A percentile compares a stretch with the other conserved stretches of the same genome.
phyloP scores from a whole-genome alignment of 768 basidiomycete genomes.

The Ephemerocybe angulata region DNA sequence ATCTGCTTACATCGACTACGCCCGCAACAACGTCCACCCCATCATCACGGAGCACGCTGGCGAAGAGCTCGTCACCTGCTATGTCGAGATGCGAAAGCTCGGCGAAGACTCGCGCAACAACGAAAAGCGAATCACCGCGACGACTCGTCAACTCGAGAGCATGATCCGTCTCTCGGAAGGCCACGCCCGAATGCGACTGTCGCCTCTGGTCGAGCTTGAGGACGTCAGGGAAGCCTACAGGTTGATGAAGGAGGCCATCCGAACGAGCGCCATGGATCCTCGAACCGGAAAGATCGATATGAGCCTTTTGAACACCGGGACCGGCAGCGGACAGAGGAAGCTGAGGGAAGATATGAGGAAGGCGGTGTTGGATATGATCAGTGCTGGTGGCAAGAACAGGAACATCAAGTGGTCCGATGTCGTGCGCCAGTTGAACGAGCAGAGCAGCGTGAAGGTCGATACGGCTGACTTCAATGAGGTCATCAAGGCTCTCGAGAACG shows the following conservation, averaged over 20 bases:
- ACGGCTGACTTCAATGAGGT: conserved; percentile 78
- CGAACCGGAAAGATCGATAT: conserved; percentile 97
- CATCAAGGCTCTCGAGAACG: conserved; percentile 72
- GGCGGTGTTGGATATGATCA: conserved; percentile 69
- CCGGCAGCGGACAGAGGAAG: conserved; percentile 80
- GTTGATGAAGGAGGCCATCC: conserved; percentile 95
- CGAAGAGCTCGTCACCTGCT: conserved; percentile 78
- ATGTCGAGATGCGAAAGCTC: conserved; percentile 91
- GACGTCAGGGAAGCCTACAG: conserved; percentile 91
- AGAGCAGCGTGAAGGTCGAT: conserved; percentile 82
- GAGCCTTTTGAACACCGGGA: conserved; percentile 91
- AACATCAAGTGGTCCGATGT: conserved; percentile 81
- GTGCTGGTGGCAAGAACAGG: conserved; percentile 48
- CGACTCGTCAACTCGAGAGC: conserved; percentile 93
- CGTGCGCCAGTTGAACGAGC: conserved; percentile 72
- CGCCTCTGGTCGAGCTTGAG: conserved; percentile 74
- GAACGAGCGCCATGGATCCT: conserved; percentile 93
- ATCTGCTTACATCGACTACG: conserved; percentile 92
- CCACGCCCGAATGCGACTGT: conserved; percentile 95
- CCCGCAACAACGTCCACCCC: conserved; percentile 81
- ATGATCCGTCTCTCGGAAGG: conserved; percentile 97
- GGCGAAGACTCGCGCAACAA: conserved; percentile 83
- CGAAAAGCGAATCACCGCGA: conserved; percentile 96
- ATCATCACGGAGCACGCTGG: conserved; percentile 83
- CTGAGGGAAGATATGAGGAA: conserved; percentile 86